A percentile compares a stretch with the other conserved stretches of the same genome.
Conservation (phyloP, 2,329 filamentous ascomycete species). For the Aspergillus uvarum region DNA sequence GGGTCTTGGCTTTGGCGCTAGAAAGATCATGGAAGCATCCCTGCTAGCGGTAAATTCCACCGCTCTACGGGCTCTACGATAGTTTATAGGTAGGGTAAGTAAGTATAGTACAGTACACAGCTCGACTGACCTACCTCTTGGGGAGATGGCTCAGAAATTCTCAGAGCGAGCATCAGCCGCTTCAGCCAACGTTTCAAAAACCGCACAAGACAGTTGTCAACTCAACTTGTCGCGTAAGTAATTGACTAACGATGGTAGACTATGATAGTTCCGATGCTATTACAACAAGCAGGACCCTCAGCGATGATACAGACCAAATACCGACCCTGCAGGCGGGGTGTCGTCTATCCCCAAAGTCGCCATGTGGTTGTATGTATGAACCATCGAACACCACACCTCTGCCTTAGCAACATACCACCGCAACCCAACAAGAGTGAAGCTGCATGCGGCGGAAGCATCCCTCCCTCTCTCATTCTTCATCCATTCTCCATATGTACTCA, state of each 20-base stretch:
- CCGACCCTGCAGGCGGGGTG: no score
- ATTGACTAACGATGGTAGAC: no score
- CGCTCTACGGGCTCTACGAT: conserved; percentile 24
- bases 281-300: no score
- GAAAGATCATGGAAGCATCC: conserved; percentile 34
- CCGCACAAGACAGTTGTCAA: no score
- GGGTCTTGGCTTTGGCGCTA: conserved; percentile 33
- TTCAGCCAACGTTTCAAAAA: no score
- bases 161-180: not conserved
- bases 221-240: no score
- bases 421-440: not conserved
- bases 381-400: no score
- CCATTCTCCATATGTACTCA: not conserved
- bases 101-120: not conserved
- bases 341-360: no score
- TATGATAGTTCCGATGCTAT: no score
- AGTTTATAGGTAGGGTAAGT: not conserved
- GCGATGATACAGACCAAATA: no score
- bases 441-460: no score
- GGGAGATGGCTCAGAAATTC: not conserved
- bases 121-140: conserved; percentile 8
- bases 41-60: conserved; percentile 9
- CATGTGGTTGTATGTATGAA: no score
- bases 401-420: not conserved
- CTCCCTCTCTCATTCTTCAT: not conserved